phyloP scores from a whole-genome alignment of 805 yeast genomes.

The Isabelozyma heimii region DNA sequence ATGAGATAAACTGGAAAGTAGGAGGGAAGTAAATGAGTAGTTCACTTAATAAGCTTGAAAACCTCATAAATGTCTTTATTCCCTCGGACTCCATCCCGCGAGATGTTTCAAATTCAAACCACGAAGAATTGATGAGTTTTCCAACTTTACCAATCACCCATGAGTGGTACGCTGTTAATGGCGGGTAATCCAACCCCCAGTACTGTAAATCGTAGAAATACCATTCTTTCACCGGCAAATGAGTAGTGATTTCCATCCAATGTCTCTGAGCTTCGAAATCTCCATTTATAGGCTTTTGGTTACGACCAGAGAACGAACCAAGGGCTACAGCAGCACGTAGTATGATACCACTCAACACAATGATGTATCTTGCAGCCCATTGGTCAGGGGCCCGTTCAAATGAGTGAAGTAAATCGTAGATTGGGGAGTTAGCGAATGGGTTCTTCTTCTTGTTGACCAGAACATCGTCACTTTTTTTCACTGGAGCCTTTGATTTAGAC shows the following conservation, averaged over 20 bases:
- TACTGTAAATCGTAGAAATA: constrained; percentile 84
- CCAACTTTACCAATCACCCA: constrained; percentile 78
- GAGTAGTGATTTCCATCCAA: constrained; percentile 90
- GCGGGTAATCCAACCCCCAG: constrained; percentile 98
- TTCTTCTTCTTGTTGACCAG: background rate
- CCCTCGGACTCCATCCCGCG: constrained; percentile 70
- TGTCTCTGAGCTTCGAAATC: constrained; percentile 98
- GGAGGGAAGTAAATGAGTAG: constrained; percentile 75
- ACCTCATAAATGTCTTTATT: constrained; percentile 81
- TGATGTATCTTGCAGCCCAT: constrained; percentile 84
- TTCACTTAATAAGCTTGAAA: constrained; percentile 76
- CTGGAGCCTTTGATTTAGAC: background rate
- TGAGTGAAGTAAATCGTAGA: constrained; percentile 73
- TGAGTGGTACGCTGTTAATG: constrained; percentile 92
- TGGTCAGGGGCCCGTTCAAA: constrained; percentile 81
- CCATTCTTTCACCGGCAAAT: constrained; percentile 76
- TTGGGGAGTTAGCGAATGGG: constrained; percentile 48
- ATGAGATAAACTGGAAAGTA: constrained; percentile 63
- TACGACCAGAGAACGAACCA: constrained; percentile 80
- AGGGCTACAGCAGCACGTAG: constrained; percentile 83
- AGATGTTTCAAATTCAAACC: constrained; percentile 76
- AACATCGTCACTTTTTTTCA: background rate
- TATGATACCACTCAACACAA: constrained; percentile 69
- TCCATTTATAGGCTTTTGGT: constrained; percentile 78
- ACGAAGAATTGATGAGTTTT: constrained; percentile 51